Evolutionary conservation across 1,284 basidiomycete genomes (phyloP).

Genomic region (Neonothopanus nambi): DNA sequence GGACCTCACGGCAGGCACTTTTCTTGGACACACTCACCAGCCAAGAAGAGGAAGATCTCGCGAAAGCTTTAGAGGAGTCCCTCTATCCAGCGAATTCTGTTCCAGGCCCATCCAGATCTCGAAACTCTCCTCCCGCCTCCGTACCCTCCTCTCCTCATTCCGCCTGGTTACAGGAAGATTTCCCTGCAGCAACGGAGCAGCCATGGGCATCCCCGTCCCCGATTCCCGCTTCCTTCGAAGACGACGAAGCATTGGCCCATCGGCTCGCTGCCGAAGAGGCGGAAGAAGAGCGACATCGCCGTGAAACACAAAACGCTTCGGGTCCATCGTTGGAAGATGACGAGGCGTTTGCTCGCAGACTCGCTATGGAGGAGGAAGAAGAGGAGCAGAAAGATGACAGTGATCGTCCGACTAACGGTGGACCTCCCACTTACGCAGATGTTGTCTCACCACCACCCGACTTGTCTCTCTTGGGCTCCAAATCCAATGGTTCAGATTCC

Average conservation of each 20-base stretch:
- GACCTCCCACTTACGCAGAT: constrained; percentile 17
- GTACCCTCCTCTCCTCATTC: background rate
- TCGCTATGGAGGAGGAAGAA: constrained; percentile 26
- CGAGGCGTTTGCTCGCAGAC: constrained; percentile 23
- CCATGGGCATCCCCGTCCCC: no score
- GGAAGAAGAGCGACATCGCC: background rate
- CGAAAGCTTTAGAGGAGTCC: constrained; percentile 66
- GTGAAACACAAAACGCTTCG: background rate
- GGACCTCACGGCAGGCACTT: constrained; percentile 40
- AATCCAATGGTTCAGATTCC: background rate
- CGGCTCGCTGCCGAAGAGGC: constrained; percentile 32
- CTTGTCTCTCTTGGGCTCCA: background rate
- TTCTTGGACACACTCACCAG: constrained; percentile 33
- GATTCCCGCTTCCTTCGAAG: background rate
- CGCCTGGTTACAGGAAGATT: no score
- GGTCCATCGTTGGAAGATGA: constrained; percentile 16
- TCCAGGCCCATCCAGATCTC: background rate
- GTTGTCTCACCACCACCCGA: constrained; percentile 11
- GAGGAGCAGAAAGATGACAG: constrained; percentile 12
- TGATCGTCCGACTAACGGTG: background rate
- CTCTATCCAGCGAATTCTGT: constrained; percentile 2
- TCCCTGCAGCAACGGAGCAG: no score
- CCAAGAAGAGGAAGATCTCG: constrained; percentile 66
- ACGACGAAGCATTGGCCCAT: constrained; percentile 18
- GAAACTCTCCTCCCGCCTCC: background rate